phyloP scores from a whole-genome alignment of 2,329 filamentous ascomycete genomes.

The Cordyceps pruinosa region DNA sequence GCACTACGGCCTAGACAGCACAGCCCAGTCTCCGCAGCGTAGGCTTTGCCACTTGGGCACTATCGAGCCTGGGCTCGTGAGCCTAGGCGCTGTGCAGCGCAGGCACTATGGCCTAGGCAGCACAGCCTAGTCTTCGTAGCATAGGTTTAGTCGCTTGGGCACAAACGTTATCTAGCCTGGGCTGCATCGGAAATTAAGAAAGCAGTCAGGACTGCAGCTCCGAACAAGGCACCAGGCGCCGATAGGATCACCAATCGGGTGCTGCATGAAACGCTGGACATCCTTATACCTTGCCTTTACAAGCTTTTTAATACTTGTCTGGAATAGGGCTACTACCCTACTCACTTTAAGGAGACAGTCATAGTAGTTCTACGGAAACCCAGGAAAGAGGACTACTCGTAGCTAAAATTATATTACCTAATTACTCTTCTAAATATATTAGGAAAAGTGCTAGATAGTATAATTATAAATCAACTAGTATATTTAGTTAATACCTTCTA shows the following conservation, averaged over 20 bases:
- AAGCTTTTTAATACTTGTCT: constrained; percentile 16
- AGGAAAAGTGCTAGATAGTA: constrained; percentile 14
- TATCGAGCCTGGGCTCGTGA: background rate
- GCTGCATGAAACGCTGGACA: constrained; percentile 16
- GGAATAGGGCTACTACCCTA: constrained; percentile 14
- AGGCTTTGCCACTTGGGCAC: background rate
- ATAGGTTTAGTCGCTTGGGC: no score
- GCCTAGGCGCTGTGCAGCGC: no score
- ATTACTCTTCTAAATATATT: constrained; percentile 16
- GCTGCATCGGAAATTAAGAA: constrained; percentile 8
- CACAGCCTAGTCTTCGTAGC: no score
- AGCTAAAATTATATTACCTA: constrained; percentile 17
- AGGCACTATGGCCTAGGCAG: no score
- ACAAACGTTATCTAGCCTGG: no score
- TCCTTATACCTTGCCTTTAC: constrained; percentile 13
- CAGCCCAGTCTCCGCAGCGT: background rate
- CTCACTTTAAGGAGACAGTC: constrained; percentile 15
- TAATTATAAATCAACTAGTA: constrained; percentile 14
- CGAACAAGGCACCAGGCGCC: constrained; percentile 16
- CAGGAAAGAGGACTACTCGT: constrained; percentile 17
- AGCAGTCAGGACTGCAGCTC: constrained; percentile 14
- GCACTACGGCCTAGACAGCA: no score
- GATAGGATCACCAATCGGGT: constrained; percentile 18
- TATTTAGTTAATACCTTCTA: constrained; percentile 13
- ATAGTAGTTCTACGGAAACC: constrained; percentile 16